Evolutionary conservation across 495 filamentous ascomycete species (phyloP).

Genomic region (Niebla homalea): DNA sequence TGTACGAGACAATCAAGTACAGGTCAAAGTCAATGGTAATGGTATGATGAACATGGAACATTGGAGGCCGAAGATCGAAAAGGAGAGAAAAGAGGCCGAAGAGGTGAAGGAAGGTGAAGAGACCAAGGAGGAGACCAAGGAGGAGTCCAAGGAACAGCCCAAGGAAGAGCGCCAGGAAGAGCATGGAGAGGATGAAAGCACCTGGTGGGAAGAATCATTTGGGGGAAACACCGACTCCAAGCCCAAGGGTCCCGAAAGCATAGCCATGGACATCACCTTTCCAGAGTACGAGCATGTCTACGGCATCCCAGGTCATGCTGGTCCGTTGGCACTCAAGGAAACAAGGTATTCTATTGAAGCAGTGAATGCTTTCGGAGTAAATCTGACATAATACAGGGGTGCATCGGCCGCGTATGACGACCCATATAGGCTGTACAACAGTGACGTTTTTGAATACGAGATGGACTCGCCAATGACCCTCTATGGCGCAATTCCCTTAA

Average conservation of each 20-base stretch:
- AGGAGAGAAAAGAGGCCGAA: conserved; percentile 39
- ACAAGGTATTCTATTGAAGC: conserved; percentile 42
- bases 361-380: not conserved
- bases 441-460: conserved; percentile 95
- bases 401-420: conserved; percentile 73
- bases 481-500: conserved; percentile 88
- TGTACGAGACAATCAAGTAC: conserved; percentile 64
- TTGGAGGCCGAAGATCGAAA: conserved; percentile 81
- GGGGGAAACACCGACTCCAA: conserved; percentile 90
- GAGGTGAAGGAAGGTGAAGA: conserved; percentile 31
- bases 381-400: conserved; percentile 36
- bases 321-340: conserved; percentile 72
- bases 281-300: conserved; percentile 84
- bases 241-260: conserved; percentile 77
- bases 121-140: conserved; percentile 23
- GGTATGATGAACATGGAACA: conserved; percentile 88
- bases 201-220: conserved; percentile 96
- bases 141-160: conserved; percentile 31
- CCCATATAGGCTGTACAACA: conserved; percentile 92
- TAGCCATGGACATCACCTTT: conserved; percentile 84
- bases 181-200: conserved; percentile 56
- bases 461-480: conserved; percentile 97
- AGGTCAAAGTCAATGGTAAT: conserved; percentile 76
- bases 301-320: conserved; percentile 89
- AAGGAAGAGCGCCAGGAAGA: conserved; percentile 26